Conservation (phyloP, 1,139 yeast species). For the Hansenula sp. region DNA sequence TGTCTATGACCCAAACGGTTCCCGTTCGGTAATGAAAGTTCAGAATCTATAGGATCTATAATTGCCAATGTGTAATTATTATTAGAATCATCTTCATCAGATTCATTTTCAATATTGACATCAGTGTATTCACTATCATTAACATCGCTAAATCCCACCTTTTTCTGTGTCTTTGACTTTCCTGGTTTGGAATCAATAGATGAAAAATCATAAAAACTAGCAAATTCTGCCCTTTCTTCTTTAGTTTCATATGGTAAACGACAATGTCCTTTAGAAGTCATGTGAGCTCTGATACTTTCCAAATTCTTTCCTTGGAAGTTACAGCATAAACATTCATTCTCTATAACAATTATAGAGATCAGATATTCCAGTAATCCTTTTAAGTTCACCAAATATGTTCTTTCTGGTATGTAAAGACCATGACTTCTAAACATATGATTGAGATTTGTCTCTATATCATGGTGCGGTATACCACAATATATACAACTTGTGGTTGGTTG, state of each 20-base stretch:
- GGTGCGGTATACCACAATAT: conserved; percentile 36
- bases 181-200: conserved; percentile 44
- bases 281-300: conserved; percentile 89
- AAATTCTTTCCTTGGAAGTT: conserved; percentile 75
- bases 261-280: conserved; percentile 82
- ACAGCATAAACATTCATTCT: conserved; percentile 82
- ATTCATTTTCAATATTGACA: conserved; percentile 27
- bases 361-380: conserved; percentile 70
- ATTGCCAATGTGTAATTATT: conserved; percentile 31
- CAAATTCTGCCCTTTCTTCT: conserved; percentile 73
- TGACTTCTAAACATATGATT: conserved; percentile 73
- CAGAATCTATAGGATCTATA: conserved; percentile 48
- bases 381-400: conserved; percentile 59
- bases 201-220: conserved; percentile 83
- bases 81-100: conserved; percentile 30
- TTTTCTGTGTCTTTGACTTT: conserved; percentile 19
- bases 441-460: conserved; percentile 56
- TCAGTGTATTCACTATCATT: conserved; percentile 22
- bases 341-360: conserved; percentile 80
- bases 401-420: conserved; percentile 87
- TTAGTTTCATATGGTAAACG: conserved; percentile 83
- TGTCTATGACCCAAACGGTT: conserved; percentile 61
- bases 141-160: conserved; percentile 22
- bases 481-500: conserved; percentile 34
- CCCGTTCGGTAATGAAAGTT: conserved; percentile 63